Base-by-base conservation (phyloP, 495 filamentous ascomycete genomes). In the Podospora bellae-mahoneyi region DNA sequence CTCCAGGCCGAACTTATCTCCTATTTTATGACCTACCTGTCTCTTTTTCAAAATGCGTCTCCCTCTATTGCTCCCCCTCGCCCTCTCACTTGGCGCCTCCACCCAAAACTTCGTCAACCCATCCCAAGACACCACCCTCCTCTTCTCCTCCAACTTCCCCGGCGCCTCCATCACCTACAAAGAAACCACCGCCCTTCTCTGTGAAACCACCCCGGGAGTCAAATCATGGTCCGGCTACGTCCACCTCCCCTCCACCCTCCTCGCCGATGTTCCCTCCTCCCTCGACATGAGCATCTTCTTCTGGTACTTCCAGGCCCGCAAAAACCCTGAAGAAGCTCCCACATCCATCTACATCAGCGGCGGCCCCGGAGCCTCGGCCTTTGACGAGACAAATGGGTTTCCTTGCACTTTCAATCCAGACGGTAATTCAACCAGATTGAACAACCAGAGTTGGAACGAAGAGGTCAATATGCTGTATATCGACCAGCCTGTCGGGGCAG, bases 381-480 rank as follows among this genome's bases (percentile, higher is more conserved):
- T 72, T 18, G 69, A 67, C 60, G 67, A 62, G 18, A 61, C 71
- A 5, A 59, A 34, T 4, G 66, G 66, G 18, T 68, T 64, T 62
- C 69, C 32, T 5, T 71, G 69, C 66, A 66, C 5, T 10, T 44
- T 68, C 28, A 67, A 64, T 54, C 5, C 16, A 15, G 69, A 66
- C 19, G 61, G 27, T 15, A 63, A 63, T n/a, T 19, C 15, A 1
- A 63, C 61, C 5, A 48, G 69, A 1, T 32, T 70, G 27, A 71
- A 70, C 60, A 56, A 72, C 18, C 88, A 87, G 75, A 83, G 84
- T 13, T 92, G 89, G 88, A 89, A 86, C 74, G 84, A 87, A 70
- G 83, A 84, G 6, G 89, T 87, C 16, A 91, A 91, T n/a, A 63
- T 63, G 61, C 34, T 63, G 27, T 63, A 63, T 26, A n/a, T 63